Evolutionary conservation across 2,329 filamentous ascomycete species (phyloP), one percentile per base, ranked within the genome.

Genomic region (Byssoonygena ceratinophila): DNA sequence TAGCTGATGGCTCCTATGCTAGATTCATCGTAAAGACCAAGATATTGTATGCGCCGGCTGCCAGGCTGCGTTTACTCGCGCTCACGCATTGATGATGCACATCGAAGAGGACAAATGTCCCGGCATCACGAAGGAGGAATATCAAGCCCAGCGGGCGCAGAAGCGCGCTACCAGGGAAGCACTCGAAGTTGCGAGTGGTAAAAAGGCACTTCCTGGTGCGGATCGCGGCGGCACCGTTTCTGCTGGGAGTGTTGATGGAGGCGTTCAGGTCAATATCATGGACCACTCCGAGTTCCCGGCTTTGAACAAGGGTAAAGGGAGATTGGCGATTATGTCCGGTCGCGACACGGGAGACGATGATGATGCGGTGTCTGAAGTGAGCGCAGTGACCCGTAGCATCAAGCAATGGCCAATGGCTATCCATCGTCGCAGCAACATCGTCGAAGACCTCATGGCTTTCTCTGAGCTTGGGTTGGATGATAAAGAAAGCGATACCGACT

Each of bases 61-160:
- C 59, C 58, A 63, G 3, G 54, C 59, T 8, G 60, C 66, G 2
- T 82, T 80, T 62, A 65, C 63, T 11, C 68, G 69, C 8, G 77
- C 78, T 0, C 65, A 69, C 5, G 66, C 67, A 4, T 63, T 80
- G 36, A 73, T 81, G 53, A 64, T 65, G 14, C 80, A 83, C 57
- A 70, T 82, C 18, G 78, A 82, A 58, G 66, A 69, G 8, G 73
- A 73, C 18, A 62, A 74, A 32, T 83, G 80, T 59, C 45, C 57
- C 0, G 63, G 62, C 2, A 75, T 80, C 55, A 59, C 57, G 1
- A 57, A 66, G 0, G 54, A 61, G 0, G 65, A 74, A 11, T 77
- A 80, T 54, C 61, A 70, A 14, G 67, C 68, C n/a, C 68, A 75
- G 44, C 68, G 78, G 20, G 68, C 73, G 14, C 74, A 78, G 60